Evolutionary conservation across 176 grass and related monocot genomes (phyloP).

Genomic region (Tillandsia fasciculata): DNA sequence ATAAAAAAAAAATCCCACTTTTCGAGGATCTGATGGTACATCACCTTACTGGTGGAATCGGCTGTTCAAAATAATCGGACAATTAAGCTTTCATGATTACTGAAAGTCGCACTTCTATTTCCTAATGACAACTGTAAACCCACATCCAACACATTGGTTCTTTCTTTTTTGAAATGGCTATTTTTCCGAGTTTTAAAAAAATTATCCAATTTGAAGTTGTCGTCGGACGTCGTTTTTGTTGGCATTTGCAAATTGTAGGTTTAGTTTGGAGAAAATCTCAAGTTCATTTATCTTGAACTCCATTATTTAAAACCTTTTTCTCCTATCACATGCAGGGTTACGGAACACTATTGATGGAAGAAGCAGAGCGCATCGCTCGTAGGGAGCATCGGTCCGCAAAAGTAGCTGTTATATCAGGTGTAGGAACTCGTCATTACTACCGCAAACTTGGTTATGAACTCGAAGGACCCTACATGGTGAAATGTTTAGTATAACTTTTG

Average conservation of each 20-base stretch:
- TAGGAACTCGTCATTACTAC: conserved; percentile 90
- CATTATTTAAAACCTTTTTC: not conserved
- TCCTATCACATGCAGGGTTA: conserved; percentile 43
- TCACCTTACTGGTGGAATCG: no score
- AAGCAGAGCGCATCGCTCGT: conserved; percentile 85
- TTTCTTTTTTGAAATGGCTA: no score
- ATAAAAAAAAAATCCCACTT: no score
- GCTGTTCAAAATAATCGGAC: no score
- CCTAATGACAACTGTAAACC: no score
- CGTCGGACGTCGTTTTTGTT: not conserved
- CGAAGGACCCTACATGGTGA: conserved; percentile 95
- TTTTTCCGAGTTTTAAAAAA: no score
- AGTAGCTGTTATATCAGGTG: conserved; percentile 84
- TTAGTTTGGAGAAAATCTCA: not conserved
- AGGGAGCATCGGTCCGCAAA: conserved; percentile 75
- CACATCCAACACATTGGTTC: no score
- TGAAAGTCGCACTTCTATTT: no score
- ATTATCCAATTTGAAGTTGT: no score
- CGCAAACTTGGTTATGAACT: conserved; percentile 90
- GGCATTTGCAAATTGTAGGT: not conserved
- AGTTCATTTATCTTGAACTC: not conserved
- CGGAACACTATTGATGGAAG: conserved; percentile 94
- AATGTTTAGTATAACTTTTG: conserved; percentile 31
- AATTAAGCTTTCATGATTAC: not conserved
- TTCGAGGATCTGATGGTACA: not conserved